Conservation (phyloP, 2,329 filamentous ascomycete species). For the Hawksworthiomyces lignivorus region DNA sequence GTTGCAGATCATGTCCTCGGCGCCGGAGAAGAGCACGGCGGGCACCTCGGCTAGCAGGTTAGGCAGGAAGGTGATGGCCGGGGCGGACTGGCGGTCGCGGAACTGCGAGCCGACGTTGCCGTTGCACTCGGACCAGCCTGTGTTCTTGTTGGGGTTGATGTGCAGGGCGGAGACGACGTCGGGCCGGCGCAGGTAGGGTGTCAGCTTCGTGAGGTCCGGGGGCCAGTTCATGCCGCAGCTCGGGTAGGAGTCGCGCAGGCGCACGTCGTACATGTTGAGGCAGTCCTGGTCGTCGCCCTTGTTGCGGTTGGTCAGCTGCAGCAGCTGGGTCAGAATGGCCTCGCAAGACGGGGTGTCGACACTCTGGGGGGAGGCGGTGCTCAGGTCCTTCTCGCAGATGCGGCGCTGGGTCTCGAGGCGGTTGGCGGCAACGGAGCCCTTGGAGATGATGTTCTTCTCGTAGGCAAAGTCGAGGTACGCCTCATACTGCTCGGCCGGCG, state of each 20-base stretch:
- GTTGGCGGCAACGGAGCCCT: slow-evolving; percentile 55
- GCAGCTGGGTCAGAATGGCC: slow-evolving; percentile 62
- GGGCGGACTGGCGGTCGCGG: slow-evolving; percentile 59
- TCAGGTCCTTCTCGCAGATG: slow-evolving; percentile 58
- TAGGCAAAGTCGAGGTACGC: slow-evolving; percentile 79
- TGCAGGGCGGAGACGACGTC: slow-evolving; percentile 78
- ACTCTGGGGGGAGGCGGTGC: slow-evolving; percentile 36
- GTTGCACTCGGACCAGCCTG: slow-evolving; percentile 88
- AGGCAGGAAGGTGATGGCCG: slow-evolving; percentile 68
- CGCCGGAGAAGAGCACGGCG: slow-evolving; percentile 83
- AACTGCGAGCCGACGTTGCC: slow-evolving; percentile 70
- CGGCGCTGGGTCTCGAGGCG: slow-evolving; percentile 62
- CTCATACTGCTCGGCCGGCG: slow-evolving; percentile 81
- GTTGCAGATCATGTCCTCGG: slow-evolving; percentile 94
- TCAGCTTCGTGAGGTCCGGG: slow-evolving; percentile 69
- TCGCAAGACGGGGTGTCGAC: slow-evolving; percentile 72
- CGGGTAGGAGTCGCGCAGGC: slow-evolving; percentile 69
- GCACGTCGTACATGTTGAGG: slow-evolving; percentile 95
- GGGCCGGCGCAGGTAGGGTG: slow-evolving; percentile 73
- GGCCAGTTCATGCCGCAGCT: slow-evolving; percentile 98
- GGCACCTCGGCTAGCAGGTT: slow-evolving; percentile 69
- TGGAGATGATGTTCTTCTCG: slow-evolving; percentile 62
- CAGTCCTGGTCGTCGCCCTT: slow-evolving; percentile 53
- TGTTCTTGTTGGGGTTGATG: slow-evolving; percentile 70
- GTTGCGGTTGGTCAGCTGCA: slow-evolving; percentile 51